Evolutionary conservation across 345 rosid species (phyloP).

Genomic region (Ceriops zippeliana): DNA sequence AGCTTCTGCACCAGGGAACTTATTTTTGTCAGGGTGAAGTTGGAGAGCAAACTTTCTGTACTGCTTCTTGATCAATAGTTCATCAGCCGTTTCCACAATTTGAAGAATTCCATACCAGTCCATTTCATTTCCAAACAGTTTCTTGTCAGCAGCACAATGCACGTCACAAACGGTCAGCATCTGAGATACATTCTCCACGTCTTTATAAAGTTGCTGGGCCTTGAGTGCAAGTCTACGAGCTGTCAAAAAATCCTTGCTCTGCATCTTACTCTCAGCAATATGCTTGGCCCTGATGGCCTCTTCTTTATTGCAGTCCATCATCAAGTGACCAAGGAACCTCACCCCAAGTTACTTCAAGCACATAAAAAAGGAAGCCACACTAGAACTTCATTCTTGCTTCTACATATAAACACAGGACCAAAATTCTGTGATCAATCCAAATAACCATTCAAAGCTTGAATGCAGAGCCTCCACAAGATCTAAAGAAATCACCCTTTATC

Average conservation of each 20-base stretch:
- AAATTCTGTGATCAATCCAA: too few relatives aligned
- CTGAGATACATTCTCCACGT: slow-evolving; percentile 55
- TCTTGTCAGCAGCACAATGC: slow-evolving; percentile 64
- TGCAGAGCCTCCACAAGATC: background rate
- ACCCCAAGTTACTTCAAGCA: slow-evolving; percentile 7
- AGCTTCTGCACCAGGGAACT: slow-evolving; percentile 86
- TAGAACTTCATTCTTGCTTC: slow-evolving; percentile 1
- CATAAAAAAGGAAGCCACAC: background rate
- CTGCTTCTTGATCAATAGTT: slow-evolving; percentile 71
- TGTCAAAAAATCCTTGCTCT: slow-evolving; percentile 45
- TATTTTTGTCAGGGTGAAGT: slow-evolving; percentile 94
- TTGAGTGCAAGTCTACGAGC: slow-evolving; percentile 62
- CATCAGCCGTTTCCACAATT: slow-evolving; percentile 58
- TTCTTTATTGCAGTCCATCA: slow-evolving; percentile 83
- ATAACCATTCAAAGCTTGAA: background rate
- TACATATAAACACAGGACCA: background rate
- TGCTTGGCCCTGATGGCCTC: slow-evolving; percentile 83
- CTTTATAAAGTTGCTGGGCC: slow-evolving; percentile 65
- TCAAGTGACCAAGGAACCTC: slow-evolving; percentile 6
- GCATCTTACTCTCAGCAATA: slow-evolving; percentile 64
- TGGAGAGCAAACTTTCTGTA: slow-evolving; percentile 72
- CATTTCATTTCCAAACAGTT: slow-evolving; percentile 52
- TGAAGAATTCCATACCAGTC: slow-evolving; percentile 94
- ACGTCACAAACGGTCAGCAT: slow-evolving; percentile 83
- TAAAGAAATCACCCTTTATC: slow-evolving; percentile 3